These are phyloP conservation scores for Fusarium floridanum DNA, from an alignment of 2,329 filamentous ascomycete species.

Conservation along the genomic window DNA sequence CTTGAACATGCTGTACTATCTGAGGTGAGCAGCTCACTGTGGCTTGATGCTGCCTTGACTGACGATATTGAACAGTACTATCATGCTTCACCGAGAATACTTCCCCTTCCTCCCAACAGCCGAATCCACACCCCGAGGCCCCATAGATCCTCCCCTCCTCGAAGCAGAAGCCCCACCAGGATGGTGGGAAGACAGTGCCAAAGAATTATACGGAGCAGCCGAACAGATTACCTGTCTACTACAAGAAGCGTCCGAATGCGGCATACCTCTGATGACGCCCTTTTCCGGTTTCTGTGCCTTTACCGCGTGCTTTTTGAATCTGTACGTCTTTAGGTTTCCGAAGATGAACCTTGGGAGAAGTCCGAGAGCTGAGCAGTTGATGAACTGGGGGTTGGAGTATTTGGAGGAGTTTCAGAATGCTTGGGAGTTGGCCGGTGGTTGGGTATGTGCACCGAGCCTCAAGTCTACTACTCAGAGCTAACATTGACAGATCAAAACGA, in stretches of 20 bases:
- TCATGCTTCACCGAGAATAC: slow-evolving; percentile 60
- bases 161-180: slow-evolving; percentile 53
- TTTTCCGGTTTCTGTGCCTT: slow-evolving; percentile 62
- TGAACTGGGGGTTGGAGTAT: slow-evolving; percentile 39
- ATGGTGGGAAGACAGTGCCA: slow-evolving; percentile 57
- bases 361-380: slow-evolving; percentile 27
- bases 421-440: slow-evolving; percentile 41
- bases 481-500: slow-evolving; percentile 40
- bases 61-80: slow-evolving; percentile 43
- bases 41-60: accelerated
- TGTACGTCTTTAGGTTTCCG: slow-evolving; percentile 56
- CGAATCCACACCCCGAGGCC: slow-evolving; percentile 52
- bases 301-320: slow-evolving; percentile 57
- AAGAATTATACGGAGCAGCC: slow-evolving; percentile 53
- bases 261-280: slow-evolving; percentile 54
- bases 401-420: slow-evolving; percentile 40
- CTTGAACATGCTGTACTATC: slow-evolving; percentile 59
- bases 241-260: slow-evolving; percentile 54
- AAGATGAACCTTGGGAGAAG: slow-evolving; percentile 53
- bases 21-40: slow-evolving; percentile 49
- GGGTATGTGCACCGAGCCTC: slow-evolving; percentile 34
- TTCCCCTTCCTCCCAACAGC: slow-evolving; percentile 58
- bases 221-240: slow-evolving; percentile 53
- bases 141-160: slow-evolving; percentile 56
- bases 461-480: too few relatives aligned